Percentiles rank a stretch among this genome's conserved stretches.
Conservation (phyloP, 2,329 filamentous ascomycete species). For the Fusarium caatingaense region DNA sequence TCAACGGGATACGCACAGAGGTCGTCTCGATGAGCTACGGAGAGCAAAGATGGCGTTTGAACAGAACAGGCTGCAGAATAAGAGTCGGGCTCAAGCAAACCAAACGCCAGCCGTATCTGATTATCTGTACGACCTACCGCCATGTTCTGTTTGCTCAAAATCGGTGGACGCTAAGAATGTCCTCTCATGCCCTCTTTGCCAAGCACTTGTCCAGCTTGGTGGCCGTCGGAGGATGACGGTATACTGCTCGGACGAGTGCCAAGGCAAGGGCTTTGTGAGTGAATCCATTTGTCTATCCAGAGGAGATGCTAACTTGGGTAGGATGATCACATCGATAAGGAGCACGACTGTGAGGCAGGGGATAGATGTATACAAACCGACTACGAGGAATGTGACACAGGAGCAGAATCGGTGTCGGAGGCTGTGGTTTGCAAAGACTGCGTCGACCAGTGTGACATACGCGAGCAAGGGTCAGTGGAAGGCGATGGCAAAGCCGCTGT, state of each 20-base stretch:
- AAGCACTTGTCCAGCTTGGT: slow-evolving; percentile 55
- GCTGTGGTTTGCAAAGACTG: slow-evolving; percentile 58
- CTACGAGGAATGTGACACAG: slow-evolving; percentile 56
- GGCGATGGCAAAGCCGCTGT: slow-evolving; percentile 38
- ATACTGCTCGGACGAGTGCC: slow-evolving; percentile 60
- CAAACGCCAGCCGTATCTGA: slow-evolving; percentile 47
- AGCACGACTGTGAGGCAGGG: slow-evolving; percentile 57
- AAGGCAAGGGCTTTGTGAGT: slow-evolving; percentile 56
- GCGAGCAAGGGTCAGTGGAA: slow-evolving; percentile 2
- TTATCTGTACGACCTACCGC: slow-evolving; percentile 53
- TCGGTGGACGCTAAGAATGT: slow-evolving; percentile 52
- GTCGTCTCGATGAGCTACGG: slow-evolving; percentile 59
- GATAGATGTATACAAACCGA: slow-evolving; percentile 54
- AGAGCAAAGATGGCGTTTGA: slow-evolving; percentile 63
- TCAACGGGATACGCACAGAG: slow-evolving; percentile 53
- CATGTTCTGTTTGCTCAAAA: slow-evolving; percentile 55
- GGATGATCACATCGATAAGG: slow-evolving; percentile 53
- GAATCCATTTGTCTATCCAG: not conserved
- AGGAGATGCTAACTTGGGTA: slow-evolving; percentile 46
- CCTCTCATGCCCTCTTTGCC: slow-evolving; percentile 59
- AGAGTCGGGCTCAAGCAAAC: slow-evolving; percentile 49
- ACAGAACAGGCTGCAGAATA: slow-evolving; percentile 55
- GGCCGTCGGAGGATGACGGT: slow-evolving; percentile 52
- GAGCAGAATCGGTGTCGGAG: slow-evolving; percentile 42
- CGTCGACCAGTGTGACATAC: slow-evolving; percentile 44